Evolutionary conservation across 2,329 filamentous ascomycete genomes (phyloP).

Genomic region (Cytospora paraplurivora): DNA sequence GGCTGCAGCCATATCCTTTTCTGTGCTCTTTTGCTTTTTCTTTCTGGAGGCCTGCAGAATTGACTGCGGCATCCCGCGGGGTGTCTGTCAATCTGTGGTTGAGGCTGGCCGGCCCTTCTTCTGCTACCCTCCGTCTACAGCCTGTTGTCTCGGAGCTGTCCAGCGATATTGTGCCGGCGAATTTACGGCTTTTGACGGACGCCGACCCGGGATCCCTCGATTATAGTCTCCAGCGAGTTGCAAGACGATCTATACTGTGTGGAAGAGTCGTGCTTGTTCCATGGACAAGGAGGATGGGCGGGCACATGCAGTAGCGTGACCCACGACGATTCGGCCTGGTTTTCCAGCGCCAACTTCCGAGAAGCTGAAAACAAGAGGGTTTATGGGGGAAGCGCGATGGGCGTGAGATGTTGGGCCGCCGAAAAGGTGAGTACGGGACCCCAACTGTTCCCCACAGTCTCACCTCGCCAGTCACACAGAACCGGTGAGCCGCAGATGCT

Average conservation of each 20-base stretch:
- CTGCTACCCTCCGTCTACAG: not conserved
- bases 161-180: conserved; percentile 10
- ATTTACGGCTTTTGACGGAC: conserved; percentile 4
- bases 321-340: not conserved
- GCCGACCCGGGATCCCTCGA: conserved; percentile 18
- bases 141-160: not conserved
- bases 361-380: too few relatives aligned
- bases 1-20: not conserved
- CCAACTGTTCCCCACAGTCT: not conserved
- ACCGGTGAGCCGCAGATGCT: not conserved
- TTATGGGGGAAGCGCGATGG: not conserved
- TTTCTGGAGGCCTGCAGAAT: conserved; percentile 8
- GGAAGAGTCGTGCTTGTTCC: not conserved
- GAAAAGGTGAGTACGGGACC: not conserved
- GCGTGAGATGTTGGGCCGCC: not conserved
- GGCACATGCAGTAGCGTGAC: conserved; percentile 17
- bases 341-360: not conserved
- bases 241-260: conserved; percentile 8
- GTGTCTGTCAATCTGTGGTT: not conserved
- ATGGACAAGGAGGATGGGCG: conserved; percentile 8
- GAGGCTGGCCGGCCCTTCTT: not conserved
- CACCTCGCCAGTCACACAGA: not conserved
- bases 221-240: conserved; percentile 1
- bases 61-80: conserved; percentile 8
- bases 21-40: not conserved